phyloP scores from a whole-genome alignment of 371 early-diverging fungal genomes.

The Mortierella sp. region DNA sequence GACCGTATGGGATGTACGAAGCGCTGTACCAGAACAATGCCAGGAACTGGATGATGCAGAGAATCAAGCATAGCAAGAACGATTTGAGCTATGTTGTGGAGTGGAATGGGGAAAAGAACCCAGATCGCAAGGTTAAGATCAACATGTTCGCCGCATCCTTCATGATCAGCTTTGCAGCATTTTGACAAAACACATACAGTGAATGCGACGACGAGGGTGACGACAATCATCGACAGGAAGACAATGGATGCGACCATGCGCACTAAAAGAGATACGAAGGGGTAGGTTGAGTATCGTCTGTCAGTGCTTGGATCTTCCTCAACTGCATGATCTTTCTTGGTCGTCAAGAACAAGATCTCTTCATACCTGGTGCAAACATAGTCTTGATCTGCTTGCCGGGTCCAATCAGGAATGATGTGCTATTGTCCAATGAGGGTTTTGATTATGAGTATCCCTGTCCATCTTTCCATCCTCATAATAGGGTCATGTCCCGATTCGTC shows the following conservation, averaged over 20 bases:
- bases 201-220: constrained; percentile 74
- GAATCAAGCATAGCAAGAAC: constrained; percentile 73
- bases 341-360: neutral
- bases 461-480: neutral
- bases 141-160: no score
- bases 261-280: no score
- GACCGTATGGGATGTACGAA: constrained; percentile 75
- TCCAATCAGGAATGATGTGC: constrained; percentile 90
- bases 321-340: neutral
- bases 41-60: constrained; percentile 84
- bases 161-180: no score
- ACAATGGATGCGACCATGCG: constrained; percentile 75
- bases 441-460: neutral
- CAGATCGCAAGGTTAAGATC: no score
- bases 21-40: constrained; percentile 87
- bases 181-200: constrained; percentile 26
- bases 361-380: constrained; percentile 79
- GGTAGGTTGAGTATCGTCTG: no score
- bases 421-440: constrained; percentile 18
- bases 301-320: neutral
- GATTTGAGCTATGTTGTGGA: constrained; percentile 58
- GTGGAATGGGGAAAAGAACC: no score
- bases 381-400: constrained; percentile 86
- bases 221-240: constrained; percentile 66
- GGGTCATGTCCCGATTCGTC: neutral